Conservation (phyloP, 805 yeast genomes). For the Lipomyces yamadae region DNA sequence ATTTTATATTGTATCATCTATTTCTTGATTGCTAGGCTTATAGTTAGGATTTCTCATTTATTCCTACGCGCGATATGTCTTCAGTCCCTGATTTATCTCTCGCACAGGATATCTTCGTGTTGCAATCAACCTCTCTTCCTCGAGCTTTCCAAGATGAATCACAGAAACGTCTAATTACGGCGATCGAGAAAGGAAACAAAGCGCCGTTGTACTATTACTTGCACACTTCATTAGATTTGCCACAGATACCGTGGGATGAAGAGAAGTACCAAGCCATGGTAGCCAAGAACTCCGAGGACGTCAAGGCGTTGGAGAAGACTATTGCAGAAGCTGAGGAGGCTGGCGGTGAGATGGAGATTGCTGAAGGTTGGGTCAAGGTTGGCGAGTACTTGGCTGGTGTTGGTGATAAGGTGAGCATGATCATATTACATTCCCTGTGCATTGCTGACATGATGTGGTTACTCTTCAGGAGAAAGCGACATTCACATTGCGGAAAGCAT, state of each 20-base stretch:
- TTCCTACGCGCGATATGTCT: conserved; percentile 36
- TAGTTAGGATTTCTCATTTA: not conserved
- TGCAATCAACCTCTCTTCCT: conserved; percentile 51
- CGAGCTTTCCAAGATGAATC: conserved; percentile 51
- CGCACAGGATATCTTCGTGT: conserved; percentile 77
- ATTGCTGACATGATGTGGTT: not conserved
- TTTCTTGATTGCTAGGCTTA: not conserved
- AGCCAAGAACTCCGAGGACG: conserved; percentile 59
- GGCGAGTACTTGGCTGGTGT: conserved; percentile 88
- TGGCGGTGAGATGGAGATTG: conserved; percentile 85
- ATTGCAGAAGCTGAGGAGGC: conserved; percentile 63
- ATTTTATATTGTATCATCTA: not conserved
- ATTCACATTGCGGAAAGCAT: conserved; percentile 55
- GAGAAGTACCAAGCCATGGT: conserved; percentile 56
- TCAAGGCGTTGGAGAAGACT: conserved; percentile 53
- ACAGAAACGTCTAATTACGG: conserved; percentile 54
- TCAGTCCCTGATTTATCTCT: conserved; percentile 77
- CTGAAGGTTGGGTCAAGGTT: conserved; percentile 74
- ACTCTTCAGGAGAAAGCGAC: conserved; percentile 27
- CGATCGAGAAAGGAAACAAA: conserved; percentile 65
- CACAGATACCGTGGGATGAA: conserved; percentile 63
- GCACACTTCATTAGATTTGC: conserved; percentile 51
- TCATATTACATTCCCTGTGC: not conserved
- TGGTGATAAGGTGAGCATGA: conserved; percentile 68
- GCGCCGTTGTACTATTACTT: conserved; percentile 84